phyloP scores from a whole-genome alignment of 192 early-diverging fungal genomes.

The Coemansia sp. region DNA sequence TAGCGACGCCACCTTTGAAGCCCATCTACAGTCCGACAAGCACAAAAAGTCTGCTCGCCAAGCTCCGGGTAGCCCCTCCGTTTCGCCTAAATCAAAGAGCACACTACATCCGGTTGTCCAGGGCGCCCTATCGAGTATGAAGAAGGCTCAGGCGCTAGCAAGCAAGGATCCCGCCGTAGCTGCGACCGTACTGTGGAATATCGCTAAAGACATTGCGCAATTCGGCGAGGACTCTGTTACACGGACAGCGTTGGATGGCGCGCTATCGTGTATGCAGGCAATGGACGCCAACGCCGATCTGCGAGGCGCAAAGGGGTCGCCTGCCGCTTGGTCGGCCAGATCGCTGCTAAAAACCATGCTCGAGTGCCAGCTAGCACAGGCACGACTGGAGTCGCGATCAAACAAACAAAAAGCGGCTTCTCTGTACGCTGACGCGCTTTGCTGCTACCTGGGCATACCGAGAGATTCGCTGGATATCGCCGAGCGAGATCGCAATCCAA shows the following conservation, averaged over 20 bases:
- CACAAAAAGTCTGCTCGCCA: slow-evolving; percentile 24
- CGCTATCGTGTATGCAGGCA: slow-evolving; percentile 22
- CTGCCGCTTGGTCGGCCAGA: slow-evolving; percentile 30
- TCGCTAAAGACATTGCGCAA: slow-evolving; percentile 37
- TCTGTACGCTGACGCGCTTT: slow-evolving; percentile 24
- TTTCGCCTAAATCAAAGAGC: neutral
- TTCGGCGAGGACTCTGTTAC: slow-evolving; percentile 8
- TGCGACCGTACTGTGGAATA: slow-evolving; percentile 48
- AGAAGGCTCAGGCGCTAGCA: slow-evolving; percentile 29
- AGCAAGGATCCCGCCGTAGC: slow-evolving; percentile 42
- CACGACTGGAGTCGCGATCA: slow-evolving; percentile 13
- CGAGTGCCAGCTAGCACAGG: slow-evolving; percentile 40
- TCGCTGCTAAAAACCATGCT: slow-evolving; percentile 44
- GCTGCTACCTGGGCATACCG: slow-evolving; percentile 32
- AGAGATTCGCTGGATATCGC: neutral
- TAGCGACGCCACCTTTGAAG: slow-evolving; percentile 22
- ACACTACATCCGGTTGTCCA: neutral
- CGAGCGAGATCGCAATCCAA: neutral
- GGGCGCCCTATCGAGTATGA: slow-evolving; percentile 15
- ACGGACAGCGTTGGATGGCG: slow-evolving; percentile 14
- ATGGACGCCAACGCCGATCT: slow-evolving; percentile 23
- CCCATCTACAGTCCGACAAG: slow-evolving; percentile 33
- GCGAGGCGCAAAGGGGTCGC: slow-evolving; percentile 32
- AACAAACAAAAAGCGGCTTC: neutral
- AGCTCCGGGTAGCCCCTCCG: neutral